Percentiles rank a stretch among this genome's conserved stretches.
phyloP scores from a whole-genome alignment of 2,329 filamentous ascomycete species.

The Magnaporthiopsis incrustans region DNA sequence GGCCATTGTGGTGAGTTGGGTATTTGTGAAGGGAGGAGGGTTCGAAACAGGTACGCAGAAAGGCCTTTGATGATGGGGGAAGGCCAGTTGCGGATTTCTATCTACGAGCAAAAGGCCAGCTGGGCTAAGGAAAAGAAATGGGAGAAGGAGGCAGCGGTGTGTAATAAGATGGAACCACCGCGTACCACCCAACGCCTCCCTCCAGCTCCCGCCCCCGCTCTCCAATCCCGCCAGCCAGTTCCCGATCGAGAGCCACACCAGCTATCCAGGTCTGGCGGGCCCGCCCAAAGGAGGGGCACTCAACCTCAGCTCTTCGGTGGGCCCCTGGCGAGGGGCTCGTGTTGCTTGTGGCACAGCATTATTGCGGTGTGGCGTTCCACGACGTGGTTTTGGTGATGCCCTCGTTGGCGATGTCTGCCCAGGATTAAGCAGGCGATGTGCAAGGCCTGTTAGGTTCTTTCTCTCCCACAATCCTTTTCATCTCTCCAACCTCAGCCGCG shows the following conservation, averaged over 20 bases:
- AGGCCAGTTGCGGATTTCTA: not conserved
- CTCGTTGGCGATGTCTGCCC: too few relatives aligned
- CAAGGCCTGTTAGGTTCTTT: too few relatives aligned
- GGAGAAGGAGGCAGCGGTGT: not conserved
- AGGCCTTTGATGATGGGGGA: not conserved
- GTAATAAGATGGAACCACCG: not conserved
- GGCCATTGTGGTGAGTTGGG: conserved; percentile 5
- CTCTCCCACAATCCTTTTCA: too few relatives aligned
- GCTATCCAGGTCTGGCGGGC: not conserved
- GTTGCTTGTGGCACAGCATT: not conserved
- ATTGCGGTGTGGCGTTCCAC: not conserved
- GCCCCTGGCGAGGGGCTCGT: not conserved
- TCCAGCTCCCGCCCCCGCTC: not conserved
- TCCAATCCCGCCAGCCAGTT: too few relatives aligned
- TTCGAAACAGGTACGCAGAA: not conserved
- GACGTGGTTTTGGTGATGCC: not conserved
- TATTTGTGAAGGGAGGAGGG: not conserved
- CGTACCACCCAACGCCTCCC: not conserved
- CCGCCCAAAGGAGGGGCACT: not conserved
- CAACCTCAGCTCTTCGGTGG: not conserved
- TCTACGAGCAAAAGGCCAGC: not conserved
- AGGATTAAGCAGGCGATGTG: too few relatives aligned
- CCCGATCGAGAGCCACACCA: not conserved
- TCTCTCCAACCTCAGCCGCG: too few relatives aligned
- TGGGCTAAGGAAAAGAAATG: not conserved